A percentile compares a stretch with the other conserved stretches of the same genome.
Conservation (phyloP, 768 basidiomycete genomes). For the Russula foetens region DNA sequence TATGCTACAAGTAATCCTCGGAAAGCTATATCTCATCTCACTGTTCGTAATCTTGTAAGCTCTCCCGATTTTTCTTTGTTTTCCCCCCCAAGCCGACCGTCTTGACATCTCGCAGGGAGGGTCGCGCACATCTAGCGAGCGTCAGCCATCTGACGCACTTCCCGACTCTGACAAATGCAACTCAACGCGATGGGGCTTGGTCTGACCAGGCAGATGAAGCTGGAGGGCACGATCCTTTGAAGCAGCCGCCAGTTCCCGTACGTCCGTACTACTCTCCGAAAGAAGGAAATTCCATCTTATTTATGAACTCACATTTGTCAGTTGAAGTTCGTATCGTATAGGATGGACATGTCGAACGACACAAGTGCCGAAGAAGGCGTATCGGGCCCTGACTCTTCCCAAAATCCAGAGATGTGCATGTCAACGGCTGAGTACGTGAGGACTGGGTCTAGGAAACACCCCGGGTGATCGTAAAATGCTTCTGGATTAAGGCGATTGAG, state of each 20-base stretch:
- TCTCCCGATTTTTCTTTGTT: not conserved
- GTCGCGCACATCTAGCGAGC: not conserved
- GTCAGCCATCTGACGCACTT: not conserved
- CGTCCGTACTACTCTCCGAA: not conserved
- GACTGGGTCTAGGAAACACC: too few species aligned
- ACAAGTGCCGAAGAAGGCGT: not conserved
- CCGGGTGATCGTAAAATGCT: too few species aligned
- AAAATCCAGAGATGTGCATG: not conserved
- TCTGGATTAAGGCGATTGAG: too few species aligned
- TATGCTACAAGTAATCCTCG: slow-evolving; percentile 24
- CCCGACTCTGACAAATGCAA: not conserved
- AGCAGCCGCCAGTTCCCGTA: not conserved
- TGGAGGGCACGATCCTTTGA: not conserved
- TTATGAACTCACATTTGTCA: not conserved
- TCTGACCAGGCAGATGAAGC: not conserved
- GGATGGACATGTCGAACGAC: not conserved
- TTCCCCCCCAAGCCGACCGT: not conserved
- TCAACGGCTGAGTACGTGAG: too few species aligned
- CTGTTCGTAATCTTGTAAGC: slow-evolving; percentile 26
- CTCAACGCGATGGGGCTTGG: not conserved
- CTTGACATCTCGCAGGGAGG: not conserved
- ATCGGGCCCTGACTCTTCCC: not conserved
- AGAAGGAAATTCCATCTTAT: not conserved
- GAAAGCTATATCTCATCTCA: slow-evolving; percentile 28
- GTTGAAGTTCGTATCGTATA: not conserved